Conservation (phyloP, 768 basidiomycete genomes). For the Pleurotus citrinopileatus region DNA sequence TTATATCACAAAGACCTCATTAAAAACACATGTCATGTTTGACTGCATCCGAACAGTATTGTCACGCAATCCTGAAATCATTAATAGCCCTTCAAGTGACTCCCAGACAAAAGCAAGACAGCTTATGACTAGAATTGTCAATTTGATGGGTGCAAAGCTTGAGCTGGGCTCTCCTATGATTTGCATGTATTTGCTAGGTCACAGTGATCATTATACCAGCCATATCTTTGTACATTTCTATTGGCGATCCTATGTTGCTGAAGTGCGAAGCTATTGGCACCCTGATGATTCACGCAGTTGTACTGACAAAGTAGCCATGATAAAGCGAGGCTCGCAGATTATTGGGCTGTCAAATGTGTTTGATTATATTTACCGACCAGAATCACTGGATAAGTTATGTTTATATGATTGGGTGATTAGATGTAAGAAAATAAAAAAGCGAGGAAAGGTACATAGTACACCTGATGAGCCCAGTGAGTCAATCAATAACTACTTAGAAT, state of each 20-base stretch:
- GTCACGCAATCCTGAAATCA: constrained; percentile 17
- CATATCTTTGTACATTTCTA: constrained; percentile 21
- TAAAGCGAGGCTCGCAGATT: too few species aligned
- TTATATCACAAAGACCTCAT: constrained; percentile 24
- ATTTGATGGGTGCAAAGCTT: constrained; percentile 22
- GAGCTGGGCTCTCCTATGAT: constrained; percentile 28
- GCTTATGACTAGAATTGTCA: constrained; percentile 26
- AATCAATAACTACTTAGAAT: too few species aligned
- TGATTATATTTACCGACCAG: constrained; percentile 26
- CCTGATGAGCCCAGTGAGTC: too few species aligned
- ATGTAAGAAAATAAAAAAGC: constrained; percentile 13
- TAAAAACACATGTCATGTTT: constrained; percentile 24
- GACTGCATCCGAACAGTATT: constrained; percentile 18
- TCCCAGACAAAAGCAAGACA: constrained; percentile 15
- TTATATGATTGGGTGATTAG: constrained; percentile 27
- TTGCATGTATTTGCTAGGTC: constrained; percentile 19
- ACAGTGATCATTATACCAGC: constrained; percentile 29
- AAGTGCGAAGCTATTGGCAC: neutral
- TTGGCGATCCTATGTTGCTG: neutral
- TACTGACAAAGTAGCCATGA: too few species aligned
- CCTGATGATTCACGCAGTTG: too few species aligned
- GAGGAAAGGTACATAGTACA: too few species aligned
- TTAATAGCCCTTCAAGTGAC: neutral
- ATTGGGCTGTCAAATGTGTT: constrained; percentile 19
- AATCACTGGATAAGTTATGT: constrained; percentile 16